These are phyloP conservation scores for Solanum tarapatanum DNA, from an alignment of 257 asterid species.

Conservation along the genomic window DNA sequence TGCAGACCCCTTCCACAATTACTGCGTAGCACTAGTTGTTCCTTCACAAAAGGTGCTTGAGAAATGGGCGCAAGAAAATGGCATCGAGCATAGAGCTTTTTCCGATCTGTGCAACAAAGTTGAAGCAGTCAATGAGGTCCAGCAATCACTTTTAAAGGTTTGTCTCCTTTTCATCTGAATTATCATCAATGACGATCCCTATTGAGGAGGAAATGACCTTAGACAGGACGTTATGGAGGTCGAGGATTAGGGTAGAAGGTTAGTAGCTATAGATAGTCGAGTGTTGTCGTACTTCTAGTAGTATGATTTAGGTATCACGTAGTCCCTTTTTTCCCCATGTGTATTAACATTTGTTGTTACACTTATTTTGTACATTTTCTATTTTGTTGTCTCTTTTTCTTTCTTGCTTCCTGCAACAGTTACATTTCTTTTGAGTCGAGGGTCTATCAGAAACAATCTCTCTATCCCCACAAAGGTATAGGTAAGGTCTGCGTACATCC, in stretches of 20 bases:
- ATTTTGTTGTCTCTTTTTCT: background rate
- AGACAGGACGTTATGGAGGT: background rate
- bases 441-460: background rate
- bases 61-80: slow-evolving; percentile 74
- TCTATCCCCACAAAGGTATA: background rate
- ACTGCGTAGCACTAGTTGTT: slow-evolving; percentile 67
- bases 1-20: slow-evolving; percentile 82
- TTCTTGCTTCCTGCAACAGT: background rate
- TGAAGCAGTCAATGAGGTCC: slow-evolving; percentile 63
- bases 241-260: background rate
- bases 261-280: background rate
- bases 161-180: background rate
- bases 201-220: background rate
- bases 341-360: background rate
- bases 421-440: too few relatives aligned
- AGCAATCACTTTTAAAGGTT: slow-evolving; percentile 68
- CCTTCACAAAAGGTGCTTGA: slow-evolving; percentile 57
- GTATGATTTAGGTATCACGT: background rate
- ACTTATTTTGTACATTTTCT: background rate
- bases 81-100: slow-evolving; percentile 38
- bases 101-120: slow-evolving; percentile 58
- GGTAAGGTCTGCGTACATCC: background rate
- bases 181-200: background rate
- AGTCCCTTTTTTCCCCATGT: background rate
- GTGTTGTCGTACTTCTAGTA: background rate